Evolutionary conservation across 2,329 filamentous ascomycete genomes (phyloP).

Genomic region (Diplocarpon rosae): DNA sequence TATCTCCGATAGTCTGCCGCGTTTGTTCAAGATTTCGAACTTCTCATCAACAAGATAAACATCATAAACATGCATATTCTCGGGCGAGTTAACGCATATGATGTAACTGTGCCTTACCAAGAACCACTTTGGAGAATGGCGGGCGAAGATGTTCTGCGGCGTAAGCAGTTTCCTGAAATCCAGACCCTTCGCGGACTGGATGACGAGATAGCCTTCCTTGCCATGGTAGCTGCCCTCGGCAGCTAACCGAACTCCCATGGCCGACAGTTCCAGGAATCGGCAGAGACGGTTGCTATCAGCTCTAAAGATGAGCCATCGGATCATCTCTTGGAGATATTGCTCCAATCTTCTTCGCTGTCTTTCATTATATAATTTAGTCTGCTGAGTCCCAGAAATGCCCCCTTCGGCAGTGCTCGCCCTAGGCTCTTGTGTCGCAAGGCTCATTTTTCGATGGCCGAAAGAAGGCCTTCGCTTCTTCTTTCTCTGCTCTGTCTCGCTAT

Average conservation of each 20-base stretch:
- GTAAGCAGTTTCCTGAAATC: slow-evolving; percentile 76
- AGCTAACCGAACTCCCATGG: slow-evolving; percentile 82
- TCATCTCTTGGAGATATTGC: slow-evolving; percentile 84
- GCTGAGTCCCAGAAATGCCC: slow-evolving; percentile 30
- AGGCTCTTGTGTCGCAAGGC: slow-evolving; percentile 23
- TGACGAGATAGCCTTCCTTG: slow-evolving; percentile 89
- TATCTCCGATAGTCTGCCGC: slow-evolving; percentile 42
- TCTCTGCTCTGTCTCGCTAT: slow-evolving; percentile 54
- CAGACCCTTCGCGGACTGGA: slow-evolving; percentile 80
- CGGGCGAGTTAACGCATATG: slow-evolving; percentile 94
- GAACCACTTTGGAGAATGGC: slow-evolving; percentile 94
- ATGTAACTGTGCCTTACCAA: slow-evolving; percentile 96
- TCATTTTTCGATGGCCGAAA: slow-evolving; percentile 39
- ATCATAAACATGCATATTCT: slow-evolving; percentile 98
- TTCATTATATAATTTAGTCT: slow-evolving; percentile 52
- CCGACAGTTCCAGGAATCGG: slow-evolving; percentile 90
- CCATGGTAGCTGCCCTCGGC: slow-evolving; percentile 96
- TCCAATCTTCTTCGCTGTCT: slow-evolving; percentile 78
- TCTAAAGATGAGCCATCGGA: slow-evolving; percentile 92
- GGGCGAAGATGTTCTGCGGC: slow-evolving; percentile 64
- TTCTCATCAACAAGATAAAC: slow-evolving; percentile 92
- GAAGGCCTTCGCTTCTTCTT: slow-evolving; percentile 43
- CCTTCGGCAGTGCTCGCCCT: slow-evolving; percentile 30
- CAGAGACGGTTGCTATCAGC: slow-evolving; percentile 92
- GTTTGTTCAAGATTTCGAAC: slow-evolving; percentile 72